Evolutionary conservation across 345 rosid species (phyloP).

Genomic region (Salix udensis): DNA sequence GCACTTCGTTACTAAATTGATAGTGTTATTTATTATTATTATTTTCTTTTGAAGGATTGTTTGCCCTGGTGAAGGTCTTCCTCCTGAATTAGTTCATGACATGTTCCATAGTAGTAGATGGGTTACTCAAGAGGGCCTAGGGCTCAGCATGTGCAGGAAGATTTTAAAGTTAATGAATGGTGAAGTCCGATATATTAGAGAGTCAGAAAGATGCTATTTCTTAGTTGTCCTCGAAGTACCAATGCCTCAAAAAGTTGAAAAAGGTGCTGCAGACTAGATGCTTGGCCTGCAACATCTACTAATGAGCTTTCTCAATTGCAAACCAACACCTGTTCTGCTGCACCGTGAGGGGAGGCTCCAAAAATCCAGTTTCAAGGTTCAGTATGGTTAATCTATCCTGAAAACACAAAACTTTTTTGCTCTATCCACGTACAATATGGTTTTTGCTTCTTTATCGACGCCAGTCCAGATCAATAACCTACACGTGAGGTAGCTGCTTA

Average conservation of each 20-base stretch:
- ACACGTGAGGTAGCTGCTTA: neutral
- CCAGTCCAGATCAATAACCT: neutral
- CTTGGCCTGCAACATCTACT: neutral
- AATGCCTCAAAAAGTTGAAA: constrained; percentile 33
- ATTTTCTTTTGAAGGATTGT: constrained; percentile 57
- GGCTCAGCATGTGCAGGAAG: constrained; percentile 87
- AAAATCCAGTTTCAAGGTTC: constrained; percentile 16
- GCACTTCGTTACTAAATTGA: neutral
- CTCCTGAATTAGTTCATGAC: constrained; percentile 85
- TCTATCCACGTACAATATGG: neutral
- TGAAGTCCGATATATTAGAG: constrained; percentile 84
- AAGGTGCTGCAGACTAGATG: constrained; percentile 25
- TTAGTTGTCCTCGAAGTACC: constrained; percentile 70
- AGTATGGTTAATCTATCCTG: neutral
- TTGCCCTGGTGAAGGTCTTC: constrained; percentile 92
- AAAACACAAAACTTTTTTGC: neutral
- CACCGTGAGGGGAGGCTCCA: neutral
- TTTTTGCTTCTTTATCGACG: neutral
- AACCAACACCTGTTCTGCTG: constrained; percentile 5
- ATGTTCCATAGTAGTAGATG: constrained; percentile 84
- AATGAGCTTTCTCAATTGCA: constrained; percentile 15
- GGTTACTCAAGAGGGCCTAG: constrained; percentile 83
- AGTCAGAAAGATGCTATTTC: constrained; percentile 73
- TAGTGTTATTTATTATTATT: neutral
- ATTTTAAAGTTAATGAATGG: constrained; percentile 85